Evolutionary conservation across 2,329 filamentous ascomycete genomes (phyloP), one percentile per base, ranked within the genome.

Genomic region (Colletotrichum orchidophilum): DNA sequence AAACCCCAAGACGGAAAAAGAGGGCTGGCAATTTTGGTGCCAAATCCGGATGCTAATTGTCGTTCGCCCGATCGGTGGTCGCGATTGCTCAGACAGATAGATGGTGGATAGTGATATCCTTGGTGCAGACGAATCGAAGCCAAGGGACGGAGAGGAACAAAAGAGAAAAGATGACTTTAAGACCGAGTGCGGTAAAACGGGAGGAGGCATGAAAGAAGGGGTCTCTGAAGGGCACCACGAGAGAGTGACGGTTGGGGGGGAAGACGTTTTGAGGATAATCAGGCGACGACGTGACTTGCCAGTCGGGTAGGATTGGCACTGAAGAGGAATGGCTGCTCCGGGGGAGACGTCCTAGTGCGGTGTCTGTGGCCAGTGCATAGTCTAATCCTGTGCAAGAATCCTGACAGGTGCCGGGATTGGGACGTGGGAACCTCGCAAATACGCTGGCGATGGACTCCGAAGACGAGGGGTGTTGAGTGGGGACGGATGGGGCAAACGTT

Each of bases 301-400:
- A 50, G 66, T 69, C 49, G 39, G 61, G 59, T 68, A 64, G 54
- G 46, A 65, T 69, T 57, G 53, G 52, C 35, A 73, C 71, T 67
- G 71, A 73, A 63, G 59, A 61, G 70, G 69, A 65, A 73, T 63
- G 59, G 69, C 60, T 66, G 66, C 66, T 49, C 60, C 60, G 60
- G 68, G 55, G 62, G n/a, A 33, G 53, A 59, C 29, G 53, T 63
- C 69, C 71, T 69, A 63, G 58, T 58, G 68, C 54, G 29, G 60
- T 70, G 61, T 42, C 55, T 39, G 35, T 70, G 70, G 70, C 66
- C 66, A 70, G 66, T 70, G 54, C 66, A 63, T 53, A 11, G 13
- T 62, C 29, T 26, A 49, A 61, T 33, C 61, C 35, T 55, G 35
- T 50, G 26, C 42, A 58, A 26, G 39, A 52, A 68, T 71, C 68